phyloP scores from a whole-genome alignment of 345 rosid species.

The Murraya koenigii region DNA sequence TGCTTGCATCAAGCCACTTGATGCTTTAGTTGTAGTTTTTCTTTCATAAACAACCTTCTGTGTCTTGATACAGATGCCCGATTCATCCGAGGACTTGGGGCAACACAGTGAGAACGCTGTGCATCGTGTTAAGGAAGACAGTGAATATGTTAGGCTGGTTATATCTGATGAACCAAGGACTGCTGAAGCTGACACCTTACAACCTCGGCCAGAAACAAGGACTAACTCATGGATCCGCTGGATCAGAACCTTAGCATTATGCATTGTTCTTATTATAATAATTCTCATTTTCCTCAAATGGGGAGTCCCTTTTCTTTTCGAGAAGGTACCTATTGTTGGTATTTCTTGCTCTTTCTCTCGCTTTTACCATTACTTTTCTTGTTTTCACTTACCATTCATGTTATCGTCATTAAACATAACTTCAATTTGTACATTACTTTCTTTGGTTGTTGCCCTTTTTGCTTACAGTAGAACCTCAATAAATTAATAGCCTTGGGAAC shows the following conservation, averaged over 20 bases:
- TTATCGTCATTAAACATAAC: not conserved
- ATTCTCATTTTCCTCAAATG: slow-evolving; percentile 60
- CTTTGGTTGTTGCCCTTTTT: not conserved
- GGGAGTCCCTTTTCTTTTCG: slow-evolving; percentile 79
- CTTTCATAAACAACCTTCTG: not conserved
- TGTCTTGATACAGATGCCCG: slow-evolving; percentile 31
- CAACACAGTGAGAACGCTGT: slow-evolving; percentile 24
- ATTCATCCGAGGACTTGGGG: slow-evolving; percentile 30
- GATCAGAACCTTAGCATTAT: slow-evolving; percentile 47
- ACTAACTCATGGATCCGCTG: slow-evolving; percentile 49
- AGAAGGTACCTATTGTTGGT: slow-evolving; percentile 44
- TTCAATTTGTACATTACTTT: not conserved
- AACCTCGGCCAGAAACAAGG: slow-evolving; percentile 28
- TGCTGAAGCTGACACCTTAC: slow-evolving; percentile 29
- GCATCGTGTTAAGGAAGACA: slow-evolving; percentile 45
- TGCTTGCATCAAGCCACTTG: not conserved
- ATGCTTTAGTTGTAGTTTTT: not conserved
- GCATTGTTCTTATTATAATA: slow-evolving; percentile 23
- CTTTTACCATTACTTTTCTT: not conserved
- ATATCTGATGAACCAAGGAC: slow-evolving; percentile 40
- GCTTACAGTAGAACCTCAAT: too few relatives aligned
- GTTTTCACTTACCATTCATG: not conserved
- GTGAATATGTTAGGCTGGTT: slow-evolving; percentile 73
- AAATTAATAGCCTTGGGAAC: too few relatives aligned
- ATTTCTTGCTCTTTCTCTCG: not conserved